Conservation (phyloP, 164 flowering plant genomes). For the Magnolia changhungtana region DNA sequence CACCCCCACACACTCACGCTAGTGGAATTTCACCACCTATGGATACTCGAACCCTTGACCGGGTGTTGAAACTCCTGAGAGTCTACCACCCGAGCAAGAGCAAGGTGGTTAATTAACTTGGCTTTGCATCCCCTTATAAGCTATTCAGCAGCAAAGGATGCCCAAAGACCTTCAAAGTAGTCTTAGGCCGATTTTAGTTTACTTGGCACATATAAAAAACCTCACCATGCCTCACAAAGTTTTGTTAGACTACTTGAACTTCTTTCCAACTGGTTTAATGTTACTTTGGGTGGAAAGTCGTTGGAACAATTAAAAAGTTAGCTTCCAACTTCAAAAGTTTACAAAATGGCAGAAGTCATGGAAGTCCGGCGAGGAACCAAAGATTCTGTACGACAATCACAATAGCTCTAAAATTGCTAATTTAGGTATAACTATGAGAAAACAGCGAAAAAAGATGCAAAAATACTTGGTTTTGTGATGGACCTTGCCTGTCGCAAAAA, state of each 20-base stretch:
- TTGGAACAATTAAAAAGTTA: slow-evolving; percentile 94
- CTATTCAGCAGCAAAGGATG: slow-evolving; percentile 90
- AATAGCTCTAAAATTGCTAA: too few species aligned
- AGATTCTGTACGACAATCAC: slow-evolving; percentile 38
- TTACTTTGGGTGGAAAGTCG: slow-evolving; percentile 85
- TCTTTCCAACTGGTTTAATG: slow-evolving; percentile 94
- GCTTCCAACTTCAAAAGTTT: slow-evolving; percentile 99
- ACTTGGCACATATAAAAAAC: slow-evolving; percentile 91
- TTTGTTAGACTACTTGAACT: slow-evolving; percentile 94
- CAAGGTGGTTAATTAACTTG: neutral
- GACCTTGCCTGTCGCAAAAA: too few species aligned
- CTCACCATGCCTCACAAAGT: slow-evolving; percentile 98
- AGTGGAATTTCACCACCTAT: too few species aligned
- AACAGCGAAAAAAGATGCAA: too few species aligned
- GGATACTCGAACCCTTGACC: too few species aligned
- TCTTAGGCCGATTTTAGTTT: slow-evolving; percentile 92
- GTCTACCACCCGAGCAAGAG: too few species aligned
- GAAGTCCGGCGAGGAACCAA: slow-evolving; percentile 99
- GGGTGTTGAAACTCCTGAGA: too few species aligned
- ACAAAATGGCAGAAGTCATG: slow-evolving; percentile 87
- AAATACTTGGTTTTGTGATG: too few species aligned
- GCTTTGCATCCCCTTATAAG: slow-evolving; percentile 35
- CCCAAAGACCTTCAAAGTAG: slow-evolving; percentile 98
- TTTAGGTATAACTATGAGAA: too few species aligned
- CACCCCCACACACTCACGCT: too few species aligned